phyloP scores from a whole-genome alignment of 768 basidiomycete species.

The Russula foetens region DNA sequence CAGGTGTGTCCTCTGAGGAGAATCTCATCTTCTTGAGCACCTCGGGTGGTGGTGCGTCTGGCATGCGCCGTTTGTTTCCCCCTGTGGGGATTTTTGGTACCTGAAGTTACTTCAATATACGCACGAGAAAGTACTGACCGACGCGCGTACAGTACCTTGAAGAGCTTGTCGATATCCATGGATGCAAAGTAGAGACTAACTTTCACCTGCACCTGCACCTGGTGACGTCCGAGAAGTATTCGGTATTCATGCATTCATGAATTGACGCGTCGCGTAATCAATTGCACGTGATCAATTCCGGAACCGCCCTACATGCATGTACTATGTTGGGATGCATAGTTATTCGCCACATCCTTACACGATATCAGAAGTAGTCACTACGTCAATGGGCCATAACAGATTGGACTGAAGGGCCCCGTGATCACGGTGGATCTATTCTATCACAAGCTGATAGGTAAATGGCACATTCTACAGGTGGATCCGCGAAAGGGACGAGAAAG shows the following conservation, averaged over 20 bases:
- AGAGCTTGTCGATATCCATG: conserved; percentile 45
- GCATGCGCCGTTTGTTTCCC: conserved; percentile 64
- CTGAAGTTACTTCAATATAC: conserved; percentile 28
- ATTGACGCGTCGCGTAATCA: not conserved
- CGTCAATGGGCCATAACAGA: not conserved
- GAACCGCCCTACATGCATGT: too few relatives aligned
- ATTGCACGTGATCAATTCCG: not conserved
- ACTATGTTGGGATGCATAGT: too few relatives aligned
- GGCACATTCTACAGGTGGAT: not conserved
- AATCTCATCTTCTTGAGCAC: conserved; percentile 73
- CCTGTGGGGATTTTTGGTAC: conserved; percentile 58
- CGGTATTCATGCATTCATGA: too few relatives aligned
- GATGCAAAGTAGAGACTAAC: not conserved
- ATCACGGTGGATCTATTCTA: not conserved
- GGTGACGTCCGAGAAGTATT: not conserved
- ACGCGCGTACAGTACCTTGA: conserved; percentile 31
- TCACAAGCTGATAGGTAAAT: not conserved
- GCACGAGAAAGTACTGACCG: not conserved
- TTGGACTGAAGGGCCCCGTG: not conserved
- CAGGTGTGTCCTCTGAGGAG: conserved; percentile 30
- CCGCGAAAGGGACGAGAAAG: not conserved
- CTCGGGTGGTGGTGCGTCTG: conserved; percentile 71
- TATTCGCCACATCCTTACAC: not conserved
- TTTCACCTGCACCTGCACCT: not conserved
- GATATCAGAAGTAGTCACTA: not conserved